phyloP scores from a whole-genome alignment of 116 monocot genomes.

The Zostera marina region DNA sequence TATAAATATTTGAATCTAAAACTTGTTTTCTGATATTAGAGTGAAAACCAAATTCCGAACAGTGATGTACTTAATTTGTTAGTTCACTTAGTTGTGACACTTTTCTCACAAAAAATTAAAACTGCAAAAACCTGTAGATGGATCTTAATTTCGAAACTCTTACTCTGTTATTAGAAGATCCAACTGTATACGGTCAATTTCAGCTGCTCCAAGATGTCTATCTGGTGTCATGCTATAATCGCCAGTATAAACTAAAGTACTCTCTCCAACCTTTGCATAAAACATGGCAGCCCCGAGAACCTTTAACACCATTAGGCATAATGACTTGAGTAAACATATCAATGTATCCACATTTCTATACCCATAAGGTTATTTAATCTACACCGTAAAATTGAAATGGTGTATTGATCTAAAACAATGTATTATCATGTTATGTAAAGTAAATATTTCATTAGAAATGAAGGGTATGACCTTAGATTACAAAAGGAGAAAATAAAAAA shows the following conservation, averaged over 20 bases:
- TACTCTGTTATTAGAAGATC: slow-evolving; percentile 90
- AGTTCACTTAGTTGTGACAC: background rate
- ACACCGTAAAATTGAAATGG: no score
- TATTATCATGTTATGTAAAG: no score
- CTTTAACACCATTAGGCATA: slow-evolving; percentile 11
- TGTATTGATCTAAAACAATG: no score
- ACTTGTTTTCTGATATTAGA: background rate
- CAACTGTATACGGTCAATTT: slow-evolving; percentile 68
- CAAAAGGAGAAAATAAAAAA: no score
- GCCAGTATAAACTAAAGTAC: slow-evolving; percentile 72
- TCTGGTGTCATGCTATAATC: slow-evolving; percentile 99
- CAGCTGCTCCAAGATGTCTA: slow-evolving; percentile 95
- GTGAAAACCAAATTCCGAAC: no score
- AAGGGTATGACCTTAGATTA: no score
- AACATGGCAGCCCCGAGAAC: slow-evolving; percentile 97
- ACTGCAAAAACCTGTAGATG: background rate
- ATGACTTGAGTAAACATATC: background rate
- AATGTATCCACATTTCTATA: no score
- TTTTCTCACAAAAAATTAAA: background rate
- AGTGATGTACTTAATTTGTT: no score
- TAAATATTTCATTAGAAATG: no score
- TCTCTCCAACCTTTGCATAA: slow-evolving; percentile 71
- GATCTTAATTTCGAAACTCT: background rate
- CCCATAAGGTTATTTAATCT: no score
- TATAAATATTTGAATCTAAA: no score